Evolutionary conservation across 805 yeast genomes (phyloP).

Genomic region (Barnettozyma salicaria): DNA sequence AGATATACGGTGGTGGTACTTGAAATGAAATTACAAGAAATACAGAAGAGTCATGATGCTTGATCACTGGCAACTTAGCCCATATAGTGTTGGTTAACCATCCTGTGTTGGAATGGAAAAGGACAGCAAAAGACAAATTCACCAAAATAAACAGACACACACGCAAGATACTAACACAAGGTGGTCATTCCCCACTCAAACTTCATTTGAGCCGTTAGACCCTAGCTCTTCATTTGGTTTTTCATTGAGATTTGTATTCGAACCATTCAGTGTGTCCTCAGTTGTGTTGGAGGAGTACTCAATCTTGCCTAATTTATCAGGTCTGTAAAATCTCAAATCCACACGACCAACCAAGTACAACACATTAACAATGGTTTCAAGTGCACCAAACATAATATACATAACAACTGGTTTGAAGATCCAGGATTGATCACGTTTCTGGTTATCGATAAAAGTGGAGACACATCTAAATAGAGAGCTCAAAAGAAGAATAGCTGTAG

Average conservation of each 20-base stretch:
- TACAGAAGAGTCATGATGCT: no score
- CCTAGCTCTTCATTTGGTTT: neutral
- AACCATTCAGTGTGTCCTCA: conserved; percentile 11
- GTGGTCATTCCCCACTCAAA: no score
- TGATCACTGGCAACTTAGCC: no score
- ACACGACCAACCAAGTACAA: conserved; percentile 58
- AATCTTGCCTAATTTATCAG: conserved; percentile 44
- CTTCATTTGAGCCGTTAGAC: neutral
- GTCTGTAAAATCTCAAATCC: conserved; percentile 75
- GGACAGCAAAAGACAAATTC: no score
- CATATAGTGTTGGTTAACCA: no score
- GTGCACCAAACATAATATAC: conserved; percentile 64
- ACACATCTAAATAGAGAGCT: conserved; percentile 48
- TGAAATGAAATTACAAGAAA: no score
- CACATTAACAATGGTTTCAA: conserved; percentile 53
- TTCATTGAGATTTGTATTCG: conserved; percentile 4
- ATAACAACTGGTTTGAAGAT: conserved; percentile 50
- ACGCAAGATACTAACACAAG: no score
- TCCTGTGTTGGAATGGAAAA: no score
- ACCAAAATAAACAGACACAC: no score
- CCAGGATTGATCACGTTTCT: conserved; percentile 33
- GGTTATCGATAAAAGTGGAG: conserved; percentile 33
- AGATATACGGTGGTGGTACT: no score
- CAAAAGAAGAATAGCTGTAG: conserved; percentile 44
- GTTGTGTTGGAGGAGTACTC: conserved; percentile 3